Percentiles rank a stretch among this genome's conserved stretches.
Conservation (phyloP, 495 filamentous ascomycete genomes). For the Darksidea phi region DNA sequence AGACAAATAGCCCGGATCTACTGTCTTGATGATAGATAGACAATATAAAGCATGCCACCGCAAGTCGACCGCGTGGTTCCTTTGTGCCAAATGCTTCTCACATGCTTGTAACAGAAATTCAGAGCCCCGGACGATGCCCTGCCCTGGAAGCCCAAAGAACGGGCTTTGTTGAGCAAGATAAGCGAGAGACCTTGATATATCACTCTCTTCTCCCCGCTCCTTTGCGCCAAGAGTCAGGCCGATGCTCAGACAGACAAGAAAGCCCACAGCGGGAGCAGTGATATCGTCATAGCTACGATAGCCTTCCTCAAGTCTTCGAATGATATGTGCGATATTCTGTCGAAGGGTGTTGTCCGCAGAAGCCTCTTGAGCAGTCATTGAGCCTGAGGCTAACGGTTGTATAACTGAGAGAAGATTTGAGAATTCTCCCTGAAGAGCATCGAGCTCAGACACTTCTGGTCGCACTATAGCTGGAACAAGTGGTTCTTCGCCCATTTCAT, state of each 20-base stretch:
- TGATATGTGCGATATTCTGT: constrained; percentile 69
- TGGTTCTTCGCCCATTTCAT: constrained; percentile 60
- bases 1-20: constrained; percentile 7
- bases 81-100: constrained; percentile 13
- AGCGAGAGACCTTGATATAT: not conserved
- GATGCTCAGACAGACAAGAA: constrained; percentile 76
- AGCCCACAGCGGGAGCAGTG: constrained; percentile 71
- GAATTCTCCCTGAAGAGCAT: constrained; percentile 78
- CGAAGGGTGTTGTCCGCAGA: constrained; percentile 46
- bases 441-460: constrained; percentile 63
- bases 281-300: constrained; percentile 83
- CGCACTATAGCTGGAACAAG: constrained; percentile 67
- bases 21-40: constrained; percentile 5
- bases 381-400: constrained; percentile 21
- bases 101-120: constrained; percentile 1
- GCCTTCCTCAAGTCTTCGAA: constrained; percentile 60
- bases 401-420: constrained; percentile 69
- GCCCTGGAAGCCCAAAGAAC: constrained; percentile 20
- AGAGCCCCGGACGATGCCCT: not conserved
- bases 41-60: constrained; percentile 31
- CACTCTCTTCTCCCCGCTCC: constrained; percentile 12
- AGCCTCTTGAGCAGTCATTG: constrained; percentile 1
- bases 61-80: constrained; percentile 17
- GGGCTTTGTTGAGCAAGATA: constrained; percentile 26
- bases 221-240: constrained; percentile 61